A percentile compares a stretch with the other conserved stretches of the same genome.
phyloP scores from a whole-genome alignment of 495 filamentous ascomycete species.

The Entonaema liquescens region DNA sequence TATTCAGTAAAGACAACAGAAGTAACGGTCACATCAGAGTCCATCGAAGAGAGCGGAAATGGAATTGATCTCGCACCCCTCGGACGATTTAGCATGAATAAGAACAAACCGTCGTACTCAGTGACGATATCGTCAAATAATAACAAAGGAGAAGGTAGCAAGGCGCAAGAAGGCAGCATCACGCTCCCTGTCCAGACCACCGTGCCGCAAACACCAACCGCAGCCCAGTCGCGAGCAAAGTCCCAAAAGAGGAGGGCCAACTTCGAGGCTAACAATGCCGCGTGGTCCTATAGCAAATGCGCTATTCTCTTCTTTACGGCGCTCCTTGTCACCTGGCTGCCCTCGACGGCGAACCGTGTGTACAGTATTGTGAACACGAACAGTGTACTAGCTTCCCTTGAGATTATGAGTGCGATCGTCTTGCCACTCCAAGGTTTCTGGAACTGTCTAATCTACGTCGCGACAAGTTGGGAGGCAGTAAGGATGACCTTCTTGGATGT shows the following conservation, averaged over 20 bases:
- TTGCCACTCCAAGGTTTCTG: constrained; percentile 88
- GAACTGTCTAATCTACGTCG: constrained; percentile 83
- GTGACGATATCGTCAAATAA: constrained; percentile 57
- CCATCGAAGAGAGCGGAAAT: constrained; percentile 30
- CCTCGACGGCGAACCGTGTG: constrained; percentile 80
- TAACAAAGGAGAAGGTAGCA: constrained; percentile 26
- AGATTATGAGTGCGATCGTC: constrained; percentile 76
- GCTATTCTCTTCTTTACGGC: constrained; percentile 87
- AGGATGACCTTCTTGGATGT: constrained; percentile 48
- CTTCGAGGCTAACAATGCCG: constrained; percentile 58
- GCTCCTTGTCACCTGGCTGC: constrained; percentile 85
- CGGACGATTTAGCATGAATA: constrained; percentile 30
- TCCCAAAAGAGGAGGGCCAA: constrained; percentile 40
- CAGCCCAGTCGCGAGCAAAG: constrained; percentile 34
- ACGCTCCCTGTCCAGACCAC: constrained; percentile 30
- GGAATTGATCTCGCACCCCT: constrained; percentile 40
- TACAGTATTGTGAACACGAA: constrained; percentile 69
- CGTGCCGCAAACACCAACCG: constrained; percentile 25
- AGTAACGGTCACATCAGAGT: constrained; percentile 57
- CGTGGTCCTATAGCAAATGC: constrained; percentile 84
- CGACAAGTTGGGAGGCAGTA: constrained; percentile 65
- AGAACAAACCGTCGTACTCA: constrained; percentile 51
- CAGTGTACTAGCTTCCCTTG: constrained; percentile 64
- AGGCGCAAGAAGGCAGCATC: constrained; percentile 36
- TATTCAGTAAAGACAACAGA: constrained; percentile 68